Percentiles rank a stretch among this genome's conserved stretches.
phyloP scores from a whole-genome alignment of 306 rosid genomes.

The Glycine soja region DNA sequence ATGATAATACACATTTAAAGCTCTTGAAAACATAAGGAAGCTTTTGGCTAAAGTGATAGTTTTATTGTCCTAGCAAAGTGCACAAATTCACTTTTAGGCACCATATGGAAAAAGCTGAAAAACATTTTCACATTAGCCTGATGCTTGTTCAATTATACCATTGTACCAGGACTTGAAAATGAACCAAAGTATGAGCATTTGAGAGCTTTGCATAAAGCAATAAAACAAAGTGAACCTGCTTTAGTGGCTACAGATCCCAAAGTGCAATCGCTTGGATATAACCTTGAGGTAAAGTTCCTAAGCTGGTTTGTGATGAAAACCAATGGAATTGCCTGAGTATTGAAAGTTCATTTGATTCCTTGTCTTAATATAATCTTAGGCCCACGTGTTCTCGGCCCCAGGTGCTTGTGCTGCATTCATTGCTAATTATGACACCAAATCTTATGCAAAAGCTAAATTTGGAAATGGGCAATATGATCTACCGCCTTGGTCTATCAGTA shows the following conservation, averaged over 20 bases:
- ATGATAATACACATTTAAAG: neutral
- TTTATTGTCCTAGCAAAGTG: slow-evolving; percentile 11
- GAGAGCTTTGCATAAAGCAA: slow-evolving; percentile 71
- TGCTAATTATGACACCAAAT: slow-evolving; percentile 67
- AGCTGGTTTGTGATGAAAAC: slow-evolving; percentile 34
- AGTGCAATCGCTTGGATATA: slow-evolving; percentile 58
- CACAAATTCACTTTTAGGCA: slow-evolving; percentile 32
- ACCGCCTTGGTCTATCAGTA: slow-evolving; percentile 91
- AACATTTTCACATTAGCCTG: slow-evolving; percentile 25
- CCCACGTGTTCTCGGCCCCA: slow-evolving; percentile 65
- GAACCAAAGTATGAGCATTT: slow-evolving; percentile 86
- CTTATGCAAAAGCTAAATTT: slow-evolving; percentile 62
- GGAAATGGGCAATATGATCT: slow-evolving; percentile 63
- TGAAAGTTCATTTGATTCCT: slow-evolving; percentile 37
- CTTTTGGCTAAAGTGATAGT: slow-evolving; percentile 12
- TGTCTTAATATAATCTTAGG: slow-evolving; percentile 59
- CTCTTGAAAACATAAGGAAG: neutral
- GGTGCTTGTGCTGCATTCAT: slow-evolving; percentile 85
- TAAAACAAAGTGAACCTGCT: slow-evolving; percentile 73
- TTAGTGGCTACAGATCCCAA: slow-evolving; percentile 71
- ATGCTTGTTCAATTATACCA: slow-evolving; percentile 41
- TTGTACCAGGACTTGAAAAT: slow-evolving; percentile 51
- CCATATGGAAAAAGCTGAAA: slow-evolving; percentile 20
- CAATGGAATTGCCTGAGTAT: neutral
- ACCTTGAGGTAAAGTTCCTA: slow-evolving; percentile 69